A percentile compares a stretch with the other conserved stretches of the same genome.
Conservation (phyloP, 2,329 filamentous ascomycete genomes). For the Amphichorda felina region DNA sequence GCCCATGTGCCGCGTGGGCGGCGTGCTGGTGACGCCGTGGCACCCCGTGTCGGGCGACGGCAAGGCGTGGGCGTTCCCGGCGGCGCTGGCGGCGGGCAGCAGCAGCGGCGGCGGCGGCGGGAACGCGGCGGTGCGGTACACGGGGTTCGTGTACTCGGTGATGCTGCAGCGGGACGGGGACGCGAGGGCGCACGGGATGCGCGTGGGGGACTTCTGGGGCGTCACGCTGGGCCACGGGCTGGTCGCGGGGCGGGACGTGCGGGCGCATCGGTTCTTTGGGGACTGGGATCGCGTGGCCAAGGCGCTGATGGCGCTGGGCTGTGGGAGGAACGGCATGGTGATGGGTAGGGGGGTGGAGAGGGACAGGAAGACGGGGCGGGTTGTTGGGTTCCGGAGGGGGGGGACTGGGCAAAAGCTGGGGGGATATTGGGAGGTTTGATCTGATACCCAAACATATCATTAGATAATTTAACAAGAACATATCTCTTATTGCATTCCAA, state of each 20-base stretch:
- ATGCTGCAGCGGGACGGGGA: constrained; percentile 34
- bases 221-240: constrained; percentile 49
- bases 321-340: constrained; percentile 25
- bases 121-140: constrained; percentile 24
- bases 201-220: constrained; percentile 31
- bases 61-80: constrained; percentile 35
- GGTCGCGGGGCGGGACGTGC: constrained; percentile 15
- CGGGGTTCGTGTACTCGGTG: constrained; percentile 43
- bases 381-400: neutral
- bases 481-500: no score
- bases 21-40: constrained; percentile 44
- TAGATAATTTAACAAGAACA: no score
- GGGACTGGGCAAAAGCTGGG: neutral
- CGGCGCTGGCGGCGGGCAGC: constrained; percentile 14
- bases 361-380: constrained; percentile 19
- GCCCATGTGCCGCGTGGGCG: constrained; percentile 31
- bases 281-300: constrained; percentile 30
- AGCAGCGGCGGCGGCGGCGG: constrained; percentile 20
- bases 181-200: constrained; percentile 35
- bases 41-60: constrained; percentile 37
- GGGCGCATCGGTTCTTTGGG: constrained; percentile 44
- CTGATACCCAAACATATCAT: no score
- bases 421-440: no score
- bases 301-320: constrained; percentile 22
- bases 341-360: constrained; percentile 29